These are phyloP conservation scores for Alternaria angustiovoidea DNA, from an alignment of 2,329 filamentous ascomycete species.

Conservation along the genomic window DNA sequence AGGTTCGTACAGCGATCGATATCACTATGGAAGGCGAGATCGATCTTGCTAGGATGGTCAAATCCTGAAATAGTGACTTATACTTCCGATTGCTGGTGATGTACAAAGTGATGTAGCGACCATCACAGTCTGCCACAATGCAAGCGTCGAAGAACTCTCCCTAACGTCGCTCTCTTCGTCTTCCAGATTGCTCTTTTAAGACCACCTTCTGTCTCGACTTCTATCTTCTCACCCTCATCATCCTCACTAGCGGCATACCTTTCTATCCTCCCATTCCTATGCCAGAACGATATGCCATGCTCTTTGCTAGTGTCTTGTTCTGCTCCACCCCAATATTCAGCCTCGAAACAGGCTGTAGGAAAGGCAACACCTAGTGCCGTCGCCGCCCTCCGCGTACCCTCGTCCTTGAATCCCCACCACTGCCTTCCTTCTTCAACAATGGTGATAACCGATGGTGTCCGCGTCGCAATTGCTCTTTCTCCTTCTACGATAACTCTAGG, in stretches of 20 bases:
- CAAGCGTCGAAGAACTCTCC: not conserved
- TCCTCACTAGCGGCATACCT: not conserved
- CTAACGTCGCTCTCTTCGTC: not conserved
- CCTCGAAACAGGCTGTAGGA: rapidly evolving
- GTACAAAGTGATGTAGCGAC: too few relatives aligned
- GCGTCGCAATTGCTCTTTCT: not conserved
- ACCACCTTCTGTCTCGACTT: too few relatives aligned
- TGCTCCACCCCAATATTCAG: too few relatives aligned
- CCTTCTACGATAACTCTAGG: not conserved
- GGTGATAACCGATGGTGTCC: rapidly evolving
- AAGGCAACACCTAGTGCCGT: not conserved
- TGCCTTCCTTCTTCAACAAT: not conserved
- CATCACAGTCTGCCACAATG: not conserved
- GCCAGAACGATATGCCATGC: not conserved
- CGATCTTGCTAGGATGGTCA: too few relatives aligned
- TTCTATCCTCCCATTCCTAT: not conserved
- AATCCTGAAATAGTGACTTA: too few relatives aligned
- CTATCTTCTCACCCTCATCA: not conserved
- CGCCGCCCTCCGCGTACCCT: not conserved
- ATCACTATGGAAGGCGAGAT: too few relatives aligned
- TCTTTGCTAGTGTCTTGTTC: too few relatives aligned
- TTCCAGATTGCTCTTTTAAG: not conserved
- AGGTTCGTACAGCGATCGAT: too few relatives aligned
- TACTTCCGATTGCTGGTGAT: too few relatives aligned
- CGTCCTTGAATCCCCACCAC: not conserved